A percentile compares a stretch with the other conserved stretches of the same genome.
Evolutionary conservation across 768 basidiomycete genomes (phyloP).

Genomic region (Lactifluus subvellereus): DNA sequence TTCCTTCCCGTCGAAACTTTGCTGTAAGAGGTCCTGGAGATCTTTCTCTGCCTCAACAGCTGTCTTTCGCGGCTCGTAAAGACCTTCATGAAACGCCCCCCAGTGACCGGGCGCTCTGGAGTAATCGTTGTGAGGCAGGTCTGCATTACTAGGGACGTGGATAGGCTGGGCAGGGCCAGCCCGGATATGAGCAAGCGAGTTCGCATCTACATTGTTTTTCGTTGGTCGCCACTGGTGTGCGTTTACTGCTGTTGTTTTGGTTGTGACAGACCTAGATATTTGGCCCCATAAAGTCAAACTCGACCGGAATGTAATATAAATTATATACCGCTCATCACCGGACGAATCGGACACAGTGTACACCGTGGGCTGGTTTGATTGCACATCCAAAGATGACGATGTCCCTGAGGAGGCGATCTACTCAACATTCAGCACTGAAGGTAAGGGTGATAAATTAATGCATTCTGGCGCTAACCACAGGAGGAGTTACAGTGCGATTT

Average conservation of each 20-base stretch:
- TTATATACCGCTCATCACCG: constrained; percentile 25
- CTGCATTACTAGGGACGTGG: constrained; percentile 19
- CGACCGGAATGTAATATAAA: not conserved
- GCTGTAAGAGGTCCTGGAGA: constrained; percentile 68
- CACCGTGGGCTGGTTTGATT: not conserved
- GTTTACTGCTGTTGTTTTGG: not conserved
- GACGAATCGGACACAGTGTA: constrained; percentile 18
- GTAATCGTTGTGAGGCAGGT: not conserved
- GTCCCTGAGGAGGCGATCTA: constrained; percentile 10
- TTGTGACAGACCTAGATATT: not conserved
- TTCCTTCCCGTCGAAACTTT: constrained; percentile 47
- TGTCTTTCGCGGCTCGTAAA: constrained; percentile 33
- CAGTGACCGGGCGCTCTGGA: constrained; percentile 26
- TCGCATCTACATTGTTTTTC: constrained; percentile 6
- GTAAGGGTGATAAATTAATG: not conserved
- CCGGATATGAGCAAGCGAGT: not conserved
- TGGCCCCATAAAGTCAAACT: not conserved
- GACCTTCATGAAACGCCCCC: constrained; percentile 30
- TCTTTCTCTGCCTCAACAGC: constrained; percentile 68
- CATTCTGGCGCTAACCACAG: constrained; percentile 3
- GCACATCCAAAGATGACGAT: constrained; percentile 9
- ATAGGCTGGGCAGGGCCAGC: constrained; percentile 17
- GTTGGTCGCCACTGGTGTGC: not conserved
- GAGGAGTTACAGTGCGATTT: not conserved
- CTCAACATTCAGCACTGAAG: not conserved